phyloP scores from a whole-genome alignment of 2,329 filamentous ascomycete genomes.

The Volutella citrinella region DNA sequence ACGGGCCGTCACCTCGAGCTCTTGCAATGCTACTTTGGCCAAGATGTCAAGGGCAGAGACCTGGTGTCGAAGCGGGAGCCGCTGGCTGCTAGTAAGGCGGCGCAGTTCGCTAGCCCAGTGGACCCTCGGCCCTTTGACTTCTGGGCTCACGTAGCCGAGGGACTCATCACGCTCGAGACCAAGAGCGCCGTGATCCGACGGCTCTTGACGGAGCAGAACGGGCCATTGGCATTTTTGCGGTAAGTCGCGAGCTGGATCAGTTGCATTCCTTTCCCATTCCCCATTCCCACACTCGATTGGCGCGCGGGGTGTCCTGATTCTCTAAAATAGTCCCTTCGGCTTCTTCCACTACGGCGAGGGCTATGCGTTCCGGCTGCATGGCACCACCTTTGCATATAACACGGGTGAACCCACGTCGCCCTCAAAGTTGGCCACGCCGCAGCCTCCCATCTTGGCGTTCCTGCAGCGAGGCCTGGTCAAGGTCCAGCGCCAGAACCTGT shows the following conservation, averaged over 20 bases:
- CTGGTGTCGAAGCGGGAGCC: background rate
- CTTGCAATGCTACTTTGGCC: slow-evolving; percentile 14
- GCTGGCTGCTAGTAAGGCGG: background rate
- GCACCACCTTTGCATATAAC: slow-evolving; percentile 18
- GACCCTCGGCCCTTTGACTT: slow-evolving; percentile 9
- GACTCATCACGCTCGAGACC: slow-evolving; percentile 17
- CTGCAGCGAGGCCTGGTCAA: slow-evolving; percentile 19
- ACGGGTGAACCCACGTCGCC: too few species aligned
- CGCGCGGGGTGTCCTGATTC: too few species aligned
- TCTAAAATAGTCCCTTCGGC: slow-evolving; percentile 16
- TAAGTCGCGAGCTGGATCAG: too few species aligned
- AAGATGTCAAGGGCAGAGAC: too few species aligned
- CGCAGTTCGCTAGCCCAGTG: background rate
- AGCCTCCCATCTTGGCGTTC: slow-evolving; percentile 19
- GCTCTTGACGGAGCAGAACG: slow-evolving; percentile 16
- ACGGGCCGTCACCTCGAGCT: slow-evolving; percentile 16
- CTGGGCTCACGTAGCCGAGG: slow-evolving; percentile 15
- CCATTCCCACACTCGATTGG: too few species aligned
- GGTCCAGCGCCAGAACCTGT: slow-evolving; percentile 15
- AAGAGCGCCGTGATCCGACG: slow-evolving; percentile 19
- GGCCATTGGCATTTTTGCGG: slow-evolving; percentile 18
- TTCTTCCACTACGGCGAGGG: slow-evolving; percentile 20
- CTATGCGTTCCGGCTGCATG: slow-evolving; percentile 20
- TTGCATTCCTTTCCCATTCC: too few species aligned
- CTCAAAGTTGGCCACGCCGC: too few species aligned